Conservation (phyloP, 2,329 filamentous ascomycete genomes). For the Neopestalotiopsis rosae region DNA sequence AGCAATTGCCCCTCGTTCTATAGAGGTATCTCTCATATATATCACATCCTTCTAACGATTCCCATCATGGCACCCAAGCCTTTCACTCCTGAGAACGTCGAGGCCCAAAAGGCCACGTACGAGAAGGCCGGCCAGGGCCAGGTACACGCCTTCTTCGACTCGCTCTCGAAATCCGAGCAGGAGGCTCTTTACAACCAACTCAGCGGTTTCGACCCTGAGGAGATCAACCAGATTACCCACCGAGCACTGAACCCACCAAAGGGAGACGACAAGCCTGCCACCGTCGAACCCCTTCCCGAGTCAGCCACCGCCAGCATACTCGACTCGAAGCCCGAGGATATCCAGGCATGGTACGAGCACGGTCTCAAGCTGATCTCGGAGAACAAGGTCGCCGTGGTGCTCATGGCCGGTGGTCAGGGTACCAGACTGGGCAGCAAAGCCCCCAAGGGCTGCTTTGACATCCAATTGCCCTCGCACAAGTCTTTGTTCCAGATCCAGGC, state of each 20-base stretch:
- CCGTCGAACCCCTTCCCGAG: slow-evolving; percentile 81
- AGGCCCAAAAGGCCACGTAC: slow-evolving; percentile 74
- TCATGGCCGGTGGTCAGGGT: slow-evolving; percentile 97
- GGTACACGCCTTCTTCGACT: slow-evolving; percentile 87
- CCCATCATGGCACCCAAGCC: slow-evolving; percentile 45
- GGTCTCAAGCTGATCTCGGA: slow-evolving; percentile 81
- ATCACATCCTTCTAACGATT: neutral
- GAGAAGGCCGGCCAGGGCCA: slow-evolving; percentile 77
- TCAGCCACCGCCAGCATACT: slow-evolving; percentile 88
- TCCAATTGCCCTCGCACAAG: slow-evolving; percentile 90
- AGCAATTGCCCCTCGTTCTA: slow-evolving; percentile 11
- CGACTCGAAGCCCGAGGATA: slow-evolving; percentile 79
- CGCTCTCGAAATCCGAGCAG: slow-evolving; percentile 75
- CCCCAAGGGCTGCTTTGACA: slow-evolving; percentile 97
- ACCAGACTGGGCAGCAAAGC: slow-evolving; percentile 93
- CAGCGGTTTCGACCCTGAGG: slow-evolving; percentile 77
- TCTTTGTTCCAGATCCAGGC: slow-evolving; percentile 97
- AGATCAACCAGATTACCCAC: slow-evolving; percentile 87
- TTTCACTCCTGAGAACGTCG: slow-evolving; percentile 70
- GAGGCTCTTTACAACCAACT: slow-evolving; percentile 82
- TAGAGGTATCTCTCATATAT: neutral
- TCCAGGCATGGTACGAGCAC: slow-evolving; percentile 83
- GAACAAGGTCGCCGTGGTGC: slow-evolving; percentile 81
- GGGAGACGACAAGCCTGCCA: slow-evolving; percentile 54
- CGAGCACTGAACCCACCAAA: slow-evolving; percentile 80